Percentiles rank a stretch among this genome's conserved stretches.
Conservation (phyloP, 1,139 yeast genomes). For the Zygoascus meyerae region DNA sequence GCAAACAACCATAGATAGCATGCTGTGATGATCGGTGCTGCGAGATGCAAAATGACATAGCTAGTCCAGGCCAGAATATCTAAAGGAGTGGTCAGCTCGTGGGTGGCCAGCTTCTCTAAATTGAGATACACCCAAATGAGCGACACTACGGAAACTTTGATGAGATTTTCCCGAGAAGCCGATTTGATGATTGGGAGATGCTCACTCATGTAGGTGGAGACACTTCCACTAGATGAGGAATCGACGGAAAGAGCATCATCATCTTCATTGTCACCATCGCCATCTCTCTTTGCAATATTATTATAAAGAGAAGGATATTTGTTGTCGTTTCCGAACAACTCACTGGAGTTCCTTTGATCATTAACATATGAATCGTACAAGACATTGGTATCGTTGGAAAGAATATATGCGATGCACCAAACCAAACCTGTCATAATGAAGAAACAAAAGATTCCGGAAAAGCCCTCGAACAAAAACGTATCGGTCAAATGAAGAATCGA, state of each 20-base stretch:
- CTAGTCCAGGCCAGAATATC: slow-evolving; percentile 56
- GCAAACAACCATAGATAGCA: slow-evolving; percentile 63
- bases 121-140: slow-evolving; percentile 40
- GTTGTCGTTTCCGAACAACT: background rate
- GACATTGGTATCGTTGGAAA: slow-evolving; percentile 2
- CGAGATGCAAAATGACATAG: slow-evolving; percentile 55
- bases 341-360: background rate
- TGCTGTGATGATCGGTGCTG: slow-evolving; percentile 57
- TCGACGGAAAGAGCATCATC: background rate
- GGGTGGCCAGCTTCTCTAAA: slow-evolving; percentile 37
- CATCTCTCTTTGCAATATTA: background rate
- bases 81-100: slow-evolving; percentile 35
- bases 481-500: slow-evolving; percentile 43
- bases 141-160: background rate
- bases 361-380: background rate
- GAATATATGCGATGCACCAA: background rate
- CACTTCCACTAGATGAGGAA: background rate
- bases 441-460: slow-evolving; percentile 22
- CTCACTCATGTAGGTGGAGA: no score
- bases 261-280: background rate
- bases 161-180: background rate
- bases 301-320: background rate
- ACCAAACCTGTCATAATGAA: slow-evolving; percentile 10
- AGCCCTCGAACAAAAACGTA: slow-evolving; percentile 15
- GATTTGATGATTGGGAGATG: background rate